phyloP scores from a whole-genome alignment of 345 rosid genomes.

The Odontarrhena argentea region DNA sequence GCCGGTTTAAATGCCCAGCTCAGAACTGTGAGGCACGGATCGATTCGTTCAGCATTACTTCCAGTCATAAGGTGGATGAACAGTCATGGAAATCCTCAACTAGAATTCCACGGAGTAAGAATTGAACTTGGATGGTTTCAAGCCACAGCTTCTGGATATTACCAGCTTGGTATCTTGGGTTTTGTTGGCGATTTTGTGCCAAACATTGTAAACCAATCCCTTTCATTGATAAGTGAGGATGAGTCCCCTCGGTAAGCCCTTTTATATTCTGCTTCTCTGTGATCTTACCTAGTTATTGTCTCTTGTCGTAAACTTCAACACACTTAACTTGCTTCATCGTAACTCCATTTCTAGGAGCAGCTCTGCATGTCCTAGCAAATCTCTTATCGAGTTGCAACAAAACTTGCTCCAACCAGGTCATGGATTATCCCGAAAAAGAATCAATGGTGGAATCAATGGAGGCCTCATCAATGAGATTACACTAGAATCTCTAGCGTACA shows the following conservation, averaged over 20 bases:
- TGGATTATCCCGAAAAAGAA: conserved; percentile 74
- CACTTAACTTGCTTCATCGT: conserved; percentile 27
- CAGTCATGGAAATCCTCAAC: conserved; percentile 91
- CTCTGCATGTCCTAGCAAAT: conserved; percentile 49
- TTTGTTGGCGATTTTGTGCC: conserved; percentile 62
- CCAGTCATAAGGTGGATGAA: conserved; percentile 83
- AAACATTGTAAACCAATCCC: conserved; percentile 45
- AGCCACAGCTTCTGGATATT: conserved; percentile 96
- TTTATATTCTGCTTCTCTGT: conserved; percentile 12
- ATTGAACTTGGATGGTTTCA: conserved; percentile 97
- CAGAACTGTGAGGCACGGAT: conserved; percentile 91
- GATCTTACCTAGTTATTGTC: neutral
- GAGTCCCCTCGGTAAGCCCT: conserved; percentile 63
- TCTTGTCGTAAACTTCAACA: neutral
- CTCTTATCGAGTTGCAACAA: conserved; percentile 58
- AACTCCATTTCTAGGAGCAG: conserved; percentile 52
- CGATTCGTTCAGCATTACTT: conserved; percentile 72
- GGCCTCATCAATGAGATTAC: conserved; percentile 77
- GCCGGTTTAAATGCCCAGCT: conserved; percentile 95
- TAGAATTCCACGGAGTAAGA: conserved; percentile 87
- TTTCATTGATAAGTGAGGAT: conserved; percentile 48
- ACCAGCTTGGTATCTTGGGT: conserved; percentile 91
- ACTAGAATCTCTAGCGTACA: conserved; percentile 70
- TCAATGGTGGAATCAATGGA: conserved; percentile 88
- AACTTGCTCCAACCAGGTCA: conserved; percentile 60